Conservation (phyloP, 768 basidiomycete genomes). For the Ramaria sp. region DNA sequence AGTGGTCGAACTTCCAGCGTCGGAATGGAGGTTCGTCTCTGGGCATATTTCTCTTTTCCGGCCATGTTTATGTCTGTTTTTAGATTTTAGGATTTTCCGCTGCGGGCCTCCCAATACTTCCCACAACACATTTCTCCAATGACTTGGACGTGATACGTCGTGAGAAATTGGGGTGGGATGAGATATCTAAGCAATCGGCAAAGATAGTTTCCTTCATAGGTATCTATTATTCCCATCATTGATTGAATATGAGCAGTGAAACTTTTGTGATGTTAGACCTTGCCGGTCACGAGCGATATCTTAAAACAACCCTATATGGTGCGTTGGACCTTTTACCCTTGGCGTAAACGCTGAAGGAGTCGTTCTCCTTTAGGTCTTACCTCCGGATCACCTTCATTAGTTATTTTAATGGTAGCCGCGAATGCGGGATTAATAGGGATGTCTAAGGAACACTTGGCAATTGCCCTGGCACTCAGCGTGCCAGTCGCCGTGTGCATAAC, state of each 20-base stretch:
- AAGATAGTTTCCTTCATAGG: conserved; percentile 95
- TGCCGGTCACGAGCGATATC: conserved; percentile 89
- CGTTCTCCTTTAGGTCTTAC: conserved; percentile 48
- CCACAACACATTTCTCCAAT: conserved; percentile 40
- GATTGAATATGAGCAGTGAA: background rate
- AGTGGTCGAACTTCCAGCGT: conserved; percentile 91
- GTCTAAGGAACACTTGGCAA: conserved; percentile 95
- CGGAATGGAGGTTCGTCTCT: conserved; percentile 76
- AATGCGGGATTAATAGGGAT: conserved; percentile 89
- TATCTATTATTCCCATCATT: conserved; percentile 18
- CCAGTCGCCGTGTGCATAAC: conserved; percentile 92
- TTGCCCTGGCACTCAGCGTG: conserved; percentile 85
- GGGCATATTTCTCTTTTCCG: background rate
- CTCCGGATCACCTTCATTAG: conserved; percentile 86
- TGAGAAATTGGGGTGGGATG: conserved; percentile 93
- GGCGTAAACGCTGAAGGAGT: background rate
- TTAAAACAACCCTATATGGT: conserved; percentile 81
- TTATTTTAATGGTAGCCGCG: conserved; percentile 87
- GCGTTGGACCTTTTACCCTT: background rate
- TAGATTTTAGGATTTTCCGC: conserved; percentile 85
- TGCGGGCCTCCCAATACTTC: conserved; percentile 69
- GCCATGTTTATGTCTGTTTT: background rate
- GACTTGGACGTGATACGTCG: conserved; percentile 58
- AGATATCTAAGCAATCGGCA: conserved; percentile 77
- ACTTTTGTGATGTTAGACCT: conserved; percentile 45